A percentile compares a stretch with the other conserved stretches of the same genome.
These are phyloP conservation scores for Neoconidiobolus thromboides DNA, from an alignment of 371 early-diverging fungal genomes.

Conservation along the genomic window DNA sequence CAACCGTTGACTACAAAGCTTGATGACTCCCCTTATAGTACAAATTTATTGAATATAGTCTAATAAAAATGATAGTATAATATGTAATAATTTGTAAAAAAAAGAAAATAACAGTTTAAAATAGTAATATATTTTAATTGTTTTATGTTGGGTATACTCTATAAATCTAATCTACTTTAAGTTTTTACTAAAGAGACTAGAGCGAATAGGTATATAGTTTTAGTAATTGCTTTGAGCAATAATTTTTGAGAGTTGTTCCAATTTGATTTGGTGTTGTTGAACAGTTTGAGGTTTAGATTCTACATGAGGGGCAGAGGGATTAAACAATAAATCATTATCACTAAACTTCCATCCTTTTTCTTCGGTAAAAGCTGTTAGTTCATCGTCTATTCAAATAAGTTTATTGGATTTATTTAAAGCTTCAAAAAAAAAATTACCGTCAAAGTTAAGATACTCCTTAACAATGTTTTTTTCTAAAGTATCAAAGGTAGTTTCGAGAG, in stretches of 20 bases:
- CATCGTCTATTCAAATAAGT: neutral
- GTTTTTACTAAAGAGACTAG: no score
- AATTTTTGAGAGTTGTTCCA: neutral
- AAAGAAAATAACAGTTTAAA: no score
- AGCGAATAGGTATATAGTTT: no score
- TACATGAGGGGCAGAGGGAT: neutral
- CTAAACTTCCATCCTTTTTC: neutral
- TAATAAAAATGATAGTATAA: no score
- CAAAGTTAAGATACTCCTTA: slow-evolving; percentile 40
- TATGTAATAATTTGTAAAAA: no score
- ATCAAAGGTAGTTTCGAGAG: slow-evolving; percentile 63
- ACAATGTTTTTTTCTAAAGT: slow-evolving; percentile 35
- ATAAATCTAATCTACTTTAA: no score
- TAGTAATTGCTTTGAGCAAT: no score
- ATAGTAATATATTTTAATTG: no score
- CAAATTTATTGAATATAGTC: no score
- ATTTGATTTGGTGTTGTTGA: neutral
- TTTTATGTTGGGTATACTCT: no score
- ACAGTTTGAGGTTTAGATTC: neutral
- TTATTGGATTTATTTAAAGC: neutral
- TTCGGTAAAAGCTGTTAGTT: neutral
- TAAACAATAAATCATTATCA: neutral
- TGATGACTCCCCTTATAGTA: no score
- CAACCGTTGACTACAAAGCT: no score
- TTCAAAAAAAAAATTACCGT: slow-evolving; percentile 6